Conservation (phyloP, 345 rosid species). For the Aquilaria yunnanensis region DNA sequence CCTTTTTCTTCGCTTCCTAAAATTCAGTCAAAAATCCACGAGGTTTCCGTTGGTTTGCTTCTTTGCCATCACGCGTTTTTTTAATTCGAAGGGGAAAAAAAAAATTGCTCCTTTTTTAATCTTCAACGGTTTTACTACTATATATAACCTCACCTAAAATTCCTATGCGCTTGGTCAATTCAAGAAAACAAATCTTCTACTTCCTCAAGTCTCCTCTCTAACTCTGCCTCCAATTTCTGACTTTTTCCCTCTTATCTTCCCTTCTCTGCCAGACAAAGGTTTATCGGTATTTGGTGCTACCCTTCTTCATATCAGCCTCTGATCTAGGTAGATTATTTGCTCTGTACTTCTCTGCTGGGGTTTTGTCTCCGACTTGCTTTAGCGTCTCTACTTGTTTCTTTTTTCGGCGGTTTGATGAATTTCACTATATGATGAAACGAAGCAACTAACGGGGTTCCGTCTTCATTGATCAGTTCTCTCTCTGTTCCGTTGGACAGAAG, state of each 20-base stretch:
- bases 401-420: not conserved
- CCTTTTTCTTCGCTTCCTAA: too few relatives aligned
- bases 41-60: slow-evolving; percentile 14
- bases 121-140: not conserved
- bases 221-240: not conserved
- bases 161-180: too few relatives aligned
- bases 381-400: not conserved
- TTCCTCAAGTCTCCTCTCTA: not conserved
- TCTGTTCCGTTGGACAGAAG: not conserved
- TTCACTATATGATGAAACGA: too few relatives aligned
- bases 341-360: not conserved
- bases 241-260: not conserved
- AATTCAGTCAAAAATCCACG: slow-evolving; percentile 18
- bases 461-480: not conserved
- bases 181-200: too few relatives aligned
- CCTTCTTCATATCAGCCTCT: not conserved
- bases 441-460: not conserved
- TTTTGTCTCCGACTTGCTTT: too few relatives aligned
- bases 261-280: not conserved
- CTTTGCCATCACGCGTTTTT: slow-evolving; percentile 6
- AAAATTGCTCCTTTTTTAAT: not conserved
- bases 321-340: slow-evolving; percentile 3
- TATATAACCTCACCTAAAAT: too few relatives aligned
- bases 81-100: not conserved
- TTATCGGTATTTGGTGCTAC: not conserved